A percentile compares a stretch with the other conserved stretches of the same genome.
phyloP scores from a whole-genome alignment of 1,284 basidiomycete genomes.

The Tylopilus orsonianus region DNA sequence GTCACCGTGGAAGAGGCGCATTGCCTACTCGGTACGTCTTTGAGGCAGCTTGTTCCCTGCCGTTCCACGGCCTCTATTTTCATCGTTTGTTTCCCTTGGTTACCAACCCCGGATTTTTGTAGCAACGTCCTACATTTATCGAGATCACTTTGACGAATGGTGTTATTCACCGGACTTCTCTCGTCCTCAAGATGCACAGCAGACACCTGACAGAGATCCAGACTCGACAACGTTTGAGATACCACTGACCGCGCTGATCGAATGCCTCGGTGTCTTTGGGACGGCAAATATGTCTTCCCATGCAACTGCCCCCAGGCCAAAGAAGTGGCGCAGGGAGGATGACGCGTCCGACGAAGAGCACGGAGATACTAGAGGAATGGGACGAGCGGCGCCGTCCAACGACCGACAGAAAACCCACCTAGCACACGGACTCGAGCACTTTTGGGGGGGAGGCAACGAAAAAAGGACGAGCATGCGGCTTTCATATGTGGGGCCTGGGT shows the following conservation, averaged over 20 bases:
- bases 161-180: slow-evolving; percentile 16
- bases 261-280: slow-evolving; percentile 91
- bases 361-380: slow-evolving; percentile 17
- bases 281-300: slow-evolving; percentile 52
- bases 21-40: slow-evolving; percentile 65
- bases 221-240: slow-evolving; percentile 69
- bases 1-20: slow-evolving; percentile 87
- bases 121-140: slow-evolving; percentile 87
- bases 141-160: slow-evolving; percentile 77
- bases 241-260: slow-evolving; percentile 77
- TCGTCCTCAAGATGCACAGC: slow-evolving; percentile 16
- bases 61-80: background rate
- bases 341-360: slow-evolving; percentile 48
- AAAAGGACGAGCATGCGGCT: slow-evolving; percentile 84
- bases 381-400: slow-evolving; percentile 14
- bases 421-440: slow-evolving; percentile 45
- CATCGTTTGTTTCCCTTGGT: background rate
- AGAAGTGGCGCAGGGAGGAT: slow-evolving; percentile 50
- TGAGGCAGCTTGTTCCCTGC: slow-evolving; percentile 9
- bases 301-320: slow-evolving; percentile 34
- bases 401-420: slow-evolving; percentile 14
- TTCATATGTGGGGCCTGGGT: slow-evolving; percentile 77
- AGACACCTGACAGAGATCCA: slow-evolving; percentile 14
- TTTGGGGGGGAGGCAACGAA: slow-evolving; percentile 48
- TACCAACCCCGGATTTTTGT: background rate